Percentiles rank a stretch among this genome's conserved stretches.
Conservation (phyloP, 75 land plant species). For the Pseudotsuga menziesii region DNA sequence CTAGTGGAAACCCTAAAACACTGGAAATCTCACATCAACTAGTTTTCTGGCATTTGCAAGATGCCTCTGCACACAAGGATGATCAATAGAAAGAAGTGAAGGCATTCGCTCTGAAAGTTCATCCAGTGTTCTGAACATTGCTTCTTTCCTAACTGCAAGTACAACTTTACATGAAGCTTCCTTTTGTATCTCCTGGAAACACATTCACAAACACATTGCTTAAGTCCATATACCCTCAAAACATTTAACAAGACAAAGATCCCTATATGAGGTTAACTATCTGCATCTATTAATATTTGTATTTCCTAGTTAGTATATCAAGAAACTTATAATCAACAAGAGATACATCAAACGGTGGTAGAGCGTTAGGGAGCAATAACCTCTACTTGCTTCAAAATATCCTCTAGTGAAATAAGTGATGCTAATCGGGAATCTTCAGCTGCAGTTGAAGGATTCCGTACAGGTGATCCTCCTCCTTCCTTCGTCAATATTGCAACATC, state of each 20-base stretch:
- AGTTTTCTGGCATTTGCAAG: constrained; percentile 17
- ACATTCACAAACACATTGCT: background rate
- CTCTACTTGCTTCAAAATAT: constrained; percentile 34
- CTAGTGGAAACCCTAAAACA: constrained; percentile 1
- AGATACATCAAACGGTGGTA: background rate
- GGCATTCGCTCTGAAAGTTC: constrained; percentile 30
- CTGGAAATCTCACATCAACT: constrained; percentile 16
- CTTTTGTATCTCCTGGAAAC: constrained; percentile 27
- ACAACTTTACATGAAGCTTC: constrained; percentile 25
- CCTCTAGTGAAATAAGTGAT: constrained; percentile 43
- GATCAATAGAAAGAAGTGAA: constrained; percentile 35
- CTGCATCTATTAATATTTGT: background rate
- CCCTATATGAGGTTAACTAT: background rate
- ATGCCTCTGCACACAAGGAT: constrained; percentile 28
- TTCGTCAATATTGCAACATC: constrained; percentile 42
- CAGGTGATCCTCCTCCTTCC: constrained; percentile 47
- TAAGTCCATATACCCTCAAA: background rate
- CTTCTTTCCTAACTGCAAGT: constrained; percentile 19
- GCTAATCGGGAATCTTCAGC: constrained; percentile 45
- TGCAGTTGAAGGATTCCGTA: constrained; percentile 35
- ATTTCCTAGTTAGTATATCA: background rate
- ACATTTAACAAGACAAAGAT: background rate
- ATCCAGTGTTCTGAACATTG: constrained; percentile 20
- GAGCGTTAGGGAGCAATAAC: background rate
- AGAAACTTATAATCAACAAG: background rate